A percentile compares a stretch with the other conserved stretches of the same genome.
Evolutionary conservation across 768 basidiomycete species (phyloP).

Genomic region (Kwoniella sp.): DNA sequence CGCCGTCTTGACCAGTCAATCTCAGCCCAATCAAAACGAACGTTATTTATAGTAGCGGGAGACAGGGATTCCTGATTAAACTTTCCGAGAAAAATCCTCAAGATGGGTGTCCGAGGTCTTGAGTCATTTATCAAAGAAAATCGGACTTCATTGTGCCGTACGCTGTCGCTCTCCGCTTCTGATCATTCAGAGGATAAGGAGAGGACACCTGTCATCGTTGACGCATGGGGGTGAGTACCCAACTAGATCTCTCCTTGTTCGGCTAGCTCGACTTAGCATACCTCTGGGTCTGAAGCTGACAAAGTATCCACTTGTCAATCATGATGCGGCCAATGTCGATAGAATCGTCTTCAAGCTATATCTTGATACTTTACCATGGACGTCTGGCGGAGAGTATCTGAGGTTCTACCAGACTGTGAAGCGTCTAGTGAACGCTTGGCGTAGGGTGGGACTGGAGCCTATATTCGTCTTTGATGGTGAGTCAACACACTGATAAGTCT

Average conservation of each 20-base stretch:
- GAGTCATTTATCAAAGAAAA: conserved; percentile 54
- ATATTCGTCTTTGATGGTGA: conserved; percentile 56
- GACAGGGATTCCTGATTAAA: too few relatives aligned
- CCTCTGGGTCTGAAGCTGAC: too few relatives aligned
- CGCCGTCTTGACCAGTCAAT: too few relatives aligned
- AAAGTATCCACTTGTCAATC: too few relatives aligned
- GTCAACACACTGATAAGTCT: too few relatives aligned
- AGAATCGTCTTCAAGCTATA: conserved; percentile 55
- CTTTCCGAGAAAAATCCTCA: not conserved
- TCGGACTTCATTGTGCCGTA: conserved; percentile 43
- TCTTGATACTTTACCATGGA: conserved; percentile 46
- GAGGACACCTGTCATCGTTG: conserved; percentile 47
- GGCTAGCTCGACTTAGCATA: too few relatives aligned
- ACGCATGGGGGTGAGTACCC: conserved; percentile 55
- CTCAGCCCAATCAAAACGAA: too few relatives aligned
- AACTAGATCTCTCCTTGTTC: too few relatives aligned
- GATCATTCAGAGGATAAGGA: conserved; percentile 5
- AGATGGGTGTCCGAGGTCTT: conserved; percentile 55
- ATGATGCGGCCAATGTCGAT: too few relatives aligned
- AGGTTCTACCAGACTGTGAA: conserved; percentile 46
- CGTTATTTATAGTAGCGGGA: too few relatives aligned
- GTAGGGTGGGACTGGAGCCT: conserved; percentile 49
- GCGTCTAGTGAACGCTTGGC: conserved; percentile 43
- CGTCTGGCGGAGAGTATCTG: conserved; percentile 54
- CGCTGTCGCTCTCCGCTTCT: conserved; percentile 23